These are phyloP conservation scores for Erigeron canadensis DNA, from an alignment of 129 eudicot species.

Conservation along the genomic window DNA sequence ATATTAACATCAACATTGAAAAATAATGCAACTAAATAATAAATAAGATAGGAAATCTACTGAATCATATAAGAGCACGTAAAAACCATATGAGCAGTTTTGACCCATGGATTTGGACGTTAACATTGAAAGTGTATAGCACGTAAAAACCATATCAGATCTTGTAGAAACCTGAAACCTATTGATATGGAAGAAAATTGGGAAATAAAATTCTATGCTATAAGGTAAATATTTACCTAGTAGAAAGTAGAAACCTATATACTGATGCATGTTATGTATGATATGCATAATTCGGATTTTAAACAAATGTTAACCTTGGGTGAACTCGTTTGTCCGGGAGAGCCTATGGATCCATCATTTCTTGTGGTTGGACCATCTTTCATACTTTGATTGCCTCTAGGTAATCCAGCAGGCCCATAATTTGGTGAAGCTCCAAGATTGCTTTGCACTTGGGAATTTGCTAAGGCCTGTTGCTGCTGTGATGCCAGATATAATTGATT, in stretches of 20 bases:
- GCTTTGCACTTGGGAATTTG: slow-evolving; percentile 4
- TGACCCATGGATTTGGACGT: too few species aligned
- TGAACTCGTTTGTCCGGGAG: slow-evolving; percentile 71
- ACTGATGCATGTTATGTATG: background rate
- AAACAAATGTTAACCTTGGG: slow-evolving; percentile 53
- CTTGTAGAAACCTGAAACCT: background rate
- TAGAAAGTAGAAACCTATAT: too few species aligned
- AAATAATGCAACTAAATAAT: slow-evolving; percentile 7
- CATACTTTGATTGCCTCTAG: slow-evolving; percentile 62
- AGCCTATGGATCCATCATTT: slow-evolving; percentile 75
- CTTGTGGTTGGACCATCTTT: slow-evolving; percentile 73
- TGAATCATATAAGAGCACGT: background rate
- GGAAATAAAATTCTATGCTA: too few species aligned
- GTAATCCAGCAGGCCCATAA: slow-evolving; percentile 73
- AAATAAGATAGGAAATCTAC: background rate
- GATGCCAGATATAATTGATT: slow-evolving; percentile 77
- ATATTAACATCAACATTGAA: background rate
- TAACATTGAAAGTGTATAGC: background rate
- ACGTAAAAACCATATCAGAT: background rate
- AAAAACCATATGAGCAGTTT: slow-evolving; percentile 1
- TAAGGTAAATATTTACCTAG: too few species aligned
- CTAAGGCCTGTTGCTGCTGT: slow-evolving; percentile 72
- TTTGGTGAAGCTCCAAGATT: slow-evolving; percentile 44
- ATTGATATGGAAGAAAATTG: too few species aligned
- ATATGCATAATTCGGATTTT: background rate